phyloP scores from a whole-genome alignment of 495 filamentous ascomycete genomes.

The Neurospora sp. region DNA sequence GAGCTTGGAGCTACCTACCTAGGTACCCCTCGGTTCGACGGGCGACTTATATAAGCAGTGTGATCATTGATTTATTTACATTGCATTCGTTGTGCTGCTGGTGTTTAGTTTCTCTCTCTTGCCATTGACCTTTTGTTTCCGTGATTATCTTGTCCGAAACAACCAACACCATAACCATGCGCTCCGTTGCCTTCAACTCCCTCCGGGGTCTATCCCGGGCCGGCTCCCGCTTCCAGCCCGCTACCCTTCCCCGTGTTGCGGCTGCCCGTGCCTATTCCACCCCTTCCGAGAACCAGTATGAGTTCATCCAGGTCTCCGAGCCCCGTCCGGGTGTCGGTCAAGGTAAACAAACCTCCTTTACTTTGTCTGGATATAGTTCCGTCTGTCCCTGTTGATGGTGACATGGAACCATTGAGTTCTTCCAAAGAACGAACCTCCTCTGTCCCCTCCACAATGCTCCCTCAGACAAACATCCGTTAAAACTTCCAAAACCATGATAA shows the following conservation, averaged over 20 bases:
- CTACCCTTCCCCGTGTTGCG: conserved; percentile 39
- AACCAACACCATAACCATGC: neutral
- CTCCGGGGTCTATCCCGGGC: conserved; percentile 48
- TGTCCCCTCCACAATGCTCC: no score
- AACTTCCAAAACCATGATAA: no score
- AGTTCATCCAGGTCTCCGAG: conserved; percentile 67
- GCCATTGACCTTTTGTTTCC: neutral
- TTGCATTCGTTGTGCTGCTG: neutral
- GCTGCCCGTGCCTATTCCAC: conserved; percentile 18
- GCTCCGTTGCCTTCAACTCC: conserved; percentile 39
- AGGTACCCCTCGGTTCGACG: neutral
- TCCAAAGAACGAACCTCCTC: neutral
- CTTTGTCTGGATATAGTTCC: no score
- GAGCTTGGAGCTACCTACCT: neutral
- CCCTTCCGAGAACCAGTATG: conserved; percentile 44
- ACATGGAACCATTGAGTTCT: no score
- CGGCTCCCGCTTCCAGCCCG: conserved; percentile 44
- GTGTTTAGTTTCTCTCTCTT: neutral
- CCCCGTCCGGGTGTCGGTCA: conserved; percentile 84
- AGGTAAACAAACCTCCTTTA: conserved; percentile 42
- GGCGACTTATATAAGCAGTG: neutral
- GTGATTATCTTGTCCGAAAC: neutral
- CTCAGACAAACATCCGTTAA: neutral
- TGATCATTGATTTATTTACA: neutral
- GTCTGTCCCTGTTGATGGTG: no score